A percentile compares a stretch with the other conserved stretches of the same genome.
These are phyloP conservation scores for Fagopyrum esculentum DNA, from an alignment of 148 eudicot species.

Conservation along the genomic window DNA sequence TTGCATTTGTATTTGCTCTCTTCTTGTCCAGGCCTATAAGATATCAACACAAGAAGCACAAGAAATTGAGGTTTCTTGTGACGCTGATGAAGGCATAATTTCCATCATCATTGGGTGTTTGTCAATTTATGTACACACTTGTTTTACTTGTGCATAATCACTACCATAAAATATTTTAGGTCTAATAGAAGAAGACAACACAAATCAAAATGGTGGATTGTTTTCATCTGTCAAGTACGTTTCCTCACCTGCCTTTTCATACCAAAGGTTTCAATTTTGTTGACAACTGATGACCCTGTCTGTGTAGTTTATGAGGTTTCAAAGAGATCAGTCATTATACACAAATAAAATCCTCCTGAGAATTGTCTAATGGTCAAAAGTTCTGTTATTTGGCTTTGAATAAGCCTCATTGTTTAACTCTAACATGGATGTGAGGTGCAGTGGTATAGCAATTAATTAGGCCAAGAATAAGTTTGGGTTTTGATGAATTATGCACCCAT, in stretches of 20 bases:
- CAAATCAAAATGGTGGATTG: background rate
- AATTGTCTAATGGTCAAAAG: background rate
- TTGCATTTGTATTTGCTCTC: no score
- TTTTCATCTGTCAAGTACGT: constrained; percentile 10
- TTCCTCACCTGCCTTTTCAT: background rate
- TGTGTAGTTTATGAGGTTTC: background rate
- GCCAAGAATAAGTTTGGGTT: background rate
- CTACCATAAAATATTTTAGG: background rate
- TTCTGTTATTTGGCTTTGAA: background rate
- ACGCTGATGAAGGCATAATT: background rate
- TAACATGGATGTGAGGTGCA: background rate
- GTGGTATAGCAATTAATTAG: background rate
- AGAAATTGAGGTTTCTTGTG: background rate
- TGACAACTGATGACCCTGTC: background rate
- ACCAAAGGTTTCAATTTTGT: background rate
- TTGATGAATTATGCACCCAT: background rate
- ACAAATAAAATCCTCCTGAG: background rate
- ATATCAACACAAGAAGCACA: background rate
- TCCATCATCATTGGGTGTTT: background rate
- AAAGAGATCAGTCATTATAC: background rate
- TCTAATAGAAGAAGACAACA: background rate
- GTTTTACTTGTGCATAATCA: background rate
- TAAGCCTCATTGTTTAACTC: background rate
- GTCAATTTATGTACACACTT: background rate
- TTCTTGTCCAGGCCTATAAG: constrained; percentile 3